Evolutionary conservation across 192 early-diverging fungal species (phyloP).

Genomic region (Funneliformis mosseae): DNA sequence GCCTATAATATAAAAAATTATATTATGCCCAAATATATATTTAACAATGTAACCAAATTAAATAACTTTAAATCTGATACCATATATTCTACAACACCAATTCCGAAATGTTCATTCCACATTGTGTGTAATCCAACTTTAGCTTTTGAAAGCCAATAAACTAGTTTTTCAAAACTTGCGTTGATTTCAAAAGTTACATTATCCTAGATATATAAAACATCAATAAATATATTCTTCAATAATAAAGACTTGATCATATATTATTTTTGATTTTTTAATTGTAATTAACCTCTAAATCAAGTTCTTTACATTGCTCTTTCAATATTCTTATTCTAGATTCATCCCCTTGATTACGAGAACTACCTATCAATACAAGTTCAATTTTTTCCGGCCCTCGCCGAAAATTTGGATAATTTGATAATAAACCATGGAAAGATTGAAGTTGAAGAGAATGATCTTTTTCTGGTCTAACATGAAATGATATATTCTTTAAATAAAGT

Average conservation of each 20-base stretch:
- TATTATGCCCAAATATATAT: neutral
- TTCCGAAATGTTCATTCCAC: conserved; percentile 99
- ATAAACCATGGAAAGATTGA: conserved; percentile 65
- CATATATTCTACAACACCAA: conserved; percentile 98
- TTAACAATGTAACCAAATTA: neutral
- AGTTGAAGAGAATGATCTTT: conserved; percentile 91
- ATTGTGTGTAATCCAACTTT: conserved; percentile 93
- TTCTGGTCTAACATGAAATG: conserved; percentile 66
- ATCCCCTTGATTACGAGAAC: conserved; percentile 82
- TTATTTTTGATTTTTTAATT: neutral
- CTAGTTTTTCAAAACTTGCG: conserved; percentile 71
- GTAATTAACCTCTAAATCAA: conserved; percentile 60
- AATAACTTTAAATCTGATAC: conserved; percentile 45
- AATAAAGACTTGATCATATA: neutral
- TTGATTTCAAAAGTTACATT: conserved; percentile 82
- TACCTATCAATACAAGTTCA: conserved; percentile 81
- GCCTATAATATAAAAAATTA: conserved; percentile 54
- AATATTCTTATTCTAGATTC: conserved; percentile 64
- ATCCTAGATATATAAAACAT: conserved; percentile 46
- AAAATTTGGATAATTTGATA: conserved; percentile 61
- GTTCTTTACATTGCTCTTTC: conserved; percentile 43
- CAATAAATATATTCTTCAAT: neutral
- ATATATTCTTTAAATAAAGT: neutral
- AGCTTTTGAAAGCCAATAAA: conserved; percentile 59
- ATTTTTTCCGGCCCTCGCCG: conserved; percentile 42